A percentile compares a stretch with the other conserved stretches of the same genome.
These are phyloP conservation scores for Bretschneidera sinensis DNA, from an alignment of 345 rosid genomes.

Conservation along the genomic window DNA sequence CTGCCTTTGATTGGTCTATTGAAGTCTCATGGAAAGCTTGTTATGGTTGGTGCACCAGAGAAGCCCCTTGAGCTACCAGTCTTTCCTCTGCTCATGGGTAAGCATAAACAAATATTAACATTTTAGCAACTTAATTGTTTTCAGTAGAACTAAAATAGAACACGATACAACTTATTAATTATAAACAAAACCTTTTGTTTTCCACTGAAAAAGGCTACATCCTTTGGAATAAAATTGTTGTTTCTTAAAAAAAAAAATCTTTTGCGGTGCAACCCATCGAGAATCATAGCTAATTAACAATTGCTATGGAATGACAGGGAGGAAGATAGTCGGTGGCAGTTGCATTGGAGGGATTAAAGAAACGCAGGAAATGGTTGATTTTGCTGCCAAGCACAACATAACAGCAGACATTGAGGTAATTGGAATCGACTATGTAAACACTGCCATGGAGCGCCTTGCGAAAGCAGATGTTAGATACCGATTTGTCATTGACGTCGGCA, in stretches of 20 bases:
- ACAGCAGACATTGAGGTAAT: slow-evolving; percentile 51
- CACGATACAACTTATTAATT: too few relatives aligned
- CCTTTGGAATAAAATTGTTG: too few relatives aligned
- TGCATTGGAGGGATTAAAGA: slow-evolving; percentile 47
- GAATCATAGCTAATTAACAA: too few relatives aligned
- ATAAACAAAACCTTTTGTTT: too few relatives aligned
- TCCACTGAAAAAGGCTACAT: too few relatives aligned
- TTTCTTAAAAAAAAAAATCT: too few relatives aligned
- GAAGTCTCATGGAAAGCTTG: slow-evolving; percentile 31
- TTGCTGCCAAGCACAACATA: slow-evolving; percentile 45
- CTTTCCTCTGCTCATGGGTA: slow-evolving; percentile 24
- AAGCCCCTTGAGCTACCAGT: slow-evolving; percentile 33
- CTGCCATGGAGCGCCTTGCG: slow-evolving; percentile 38
- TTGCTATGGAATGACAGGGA: slow-evolving; percentile 27
- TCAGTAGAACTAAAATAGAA: too few relatives aligned
- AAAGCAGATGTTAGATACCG: slow-evolving; percentile 50
- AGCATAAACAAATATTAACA: neutral
- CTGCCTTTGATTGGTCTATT: slow-evolving; percentile 26
- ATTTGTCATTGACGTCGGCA: slow-evolving; percentile 56
- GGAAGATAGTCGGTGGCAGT: slow-evolving; percentile 47
- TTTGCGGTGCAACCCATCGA: too few relatives aligned
- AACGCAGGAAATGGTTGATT: slow-evolving; percentile 52
- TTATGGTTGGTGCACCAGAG: slow-evolving; percentile 25
- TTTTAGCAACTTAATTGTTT: too few relatives aligned
- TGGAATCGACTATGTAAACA: slow-evolving; percentile 43